Conservation (phyloP, 495 filamentous ascomycete species). For the Xylaria castorea region DNA sequence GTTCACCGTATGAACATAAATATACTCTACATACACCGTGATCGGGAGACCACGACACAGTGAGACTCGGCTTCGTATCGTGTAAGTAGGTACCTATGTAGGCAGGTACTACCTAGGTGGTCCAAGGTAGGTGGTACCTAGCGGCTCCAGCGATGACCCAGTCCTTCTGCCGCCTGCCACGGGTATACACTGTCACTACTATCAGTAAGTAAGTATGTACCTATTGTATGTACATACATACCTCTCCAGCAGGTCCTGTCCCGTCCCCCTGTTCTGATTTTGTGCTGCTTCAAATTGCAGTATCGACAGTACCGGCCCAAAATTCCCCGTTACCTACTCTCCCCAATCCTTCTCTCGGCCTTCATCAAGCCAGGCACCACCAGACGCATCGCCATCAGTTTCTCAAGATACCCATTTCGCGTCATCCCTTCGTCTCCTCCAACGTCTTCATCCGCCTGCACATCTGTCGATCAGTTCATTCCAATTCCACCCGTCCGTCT, state of each 20-base stretch:
- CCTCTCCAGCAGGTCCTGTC: background rate
- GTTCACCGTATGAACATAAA: background rate
- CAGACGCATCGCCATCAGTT: conserved; percentile 24
- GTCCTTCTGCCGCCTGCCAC: conserved; percentile 5
- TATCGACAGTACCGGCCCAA: conserved; percentile 26
- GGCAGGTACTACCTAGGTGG: background rate
- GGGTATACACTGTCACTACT: background rate
- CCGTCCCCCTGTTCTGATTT: conserved; percentile 28
- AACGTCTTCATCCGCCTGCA: background rate
- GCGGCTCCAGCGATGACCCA: conserved; percentile 1
- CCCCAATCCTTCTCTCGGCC: conserved; percentile 27
- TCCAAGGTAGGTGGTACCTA: conserved; percentile 1
- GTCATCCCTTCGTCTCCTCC: conserved; percentile 13
- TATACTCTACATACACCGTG: background rate
- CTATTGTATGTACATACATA: background rate
- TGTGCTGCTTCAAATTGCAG: conserved; percentile 26
- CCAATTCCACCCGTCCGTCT: conserved; percentile 24
- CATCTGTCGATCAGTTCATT: conserved; percentile 35
- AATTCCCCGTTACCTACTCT: conserved; percentile 21
- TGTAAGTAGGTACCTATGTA: background rate
- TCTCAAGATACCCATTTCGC: conserved; percentile 30
- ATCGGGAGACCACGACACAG: background rate
- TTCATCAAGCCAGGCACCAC: conserved; percentile 20
- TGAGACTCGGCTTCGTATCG: background rate
- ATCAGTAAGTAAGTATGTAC: background rate